Evolutionary conservation across 768 basidiomycete genomes (phyloP).

Genomic region (Rossbeevera mucosa): DNA sequence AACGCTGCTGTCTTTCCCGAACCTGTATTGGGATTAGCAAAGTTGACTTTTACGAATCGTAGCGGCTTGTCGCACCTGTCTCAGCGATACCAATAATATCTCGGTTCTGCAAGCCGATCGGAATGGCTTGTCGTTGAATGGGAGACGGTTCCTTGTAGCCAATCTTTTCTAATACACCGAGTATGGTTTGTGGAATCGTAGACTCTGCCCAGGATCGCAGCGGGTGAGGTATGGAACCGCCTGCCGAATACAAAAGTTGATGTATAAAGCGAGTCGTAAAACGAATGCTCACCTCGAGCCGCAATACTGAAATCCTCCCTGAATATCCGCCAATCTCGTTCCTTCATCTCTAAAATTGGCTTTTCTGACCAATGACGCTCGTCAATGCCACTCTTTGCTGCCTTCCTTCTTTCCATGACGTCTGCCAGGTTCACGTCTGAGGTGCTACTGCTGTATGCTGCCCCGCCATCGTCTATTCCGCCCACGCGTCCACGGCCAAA

Average conservation of each 20-base stretch:
- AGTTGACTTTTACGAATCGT: neutral
- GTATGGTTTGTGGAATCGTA: conserved; percentile 67
- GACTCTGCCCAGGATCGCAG: conserved; percentile 91
- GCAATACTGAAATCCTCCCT: conserved; percentile 97
- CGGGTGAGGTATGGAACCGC: conserved; percentile 91
- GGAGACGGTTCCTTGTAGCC: conserved; percentile 97
- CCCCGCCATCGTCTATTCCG: conserved; percentile 80
- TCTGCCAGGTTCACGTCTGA: conserved; percentile 64
- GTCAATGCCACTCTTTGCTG: conserved; percentile 77
- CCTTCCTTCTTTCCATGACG: conserved; percentile 75
- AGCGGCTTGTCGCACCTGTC: conserved; percentile 58
- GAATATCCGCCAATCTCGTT: conserved; percentile 99
- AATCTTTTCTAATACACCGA: conserved; percentile 82
- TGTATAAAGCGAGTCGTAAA: neutral
- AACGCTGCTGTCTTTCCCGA: conserved; percentile 99
- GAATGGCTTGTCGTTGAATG: conserved; percentile 97
- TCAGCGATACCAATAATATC: conserved; percentile 99
- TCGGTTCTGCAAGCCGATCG: conserved; percentile 94
- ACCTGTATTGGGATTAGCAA: conserved; percentile 43
- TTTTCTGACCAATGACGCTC: conserved; percentile 99
- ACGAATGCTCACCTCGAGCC: conserved; percentile 61
- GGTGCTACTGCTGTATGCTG: conserved; percentile 28
- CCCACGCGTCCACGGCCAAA: conserved; percentile 81
- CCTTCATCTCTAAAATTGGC: conserved; percentile 84
- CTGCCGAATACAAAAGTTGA: conserved; percentile 35